phyloP scores from a whole-genome alignment of 306 rosid species.

The Trichosanthes truncata region DNA sequence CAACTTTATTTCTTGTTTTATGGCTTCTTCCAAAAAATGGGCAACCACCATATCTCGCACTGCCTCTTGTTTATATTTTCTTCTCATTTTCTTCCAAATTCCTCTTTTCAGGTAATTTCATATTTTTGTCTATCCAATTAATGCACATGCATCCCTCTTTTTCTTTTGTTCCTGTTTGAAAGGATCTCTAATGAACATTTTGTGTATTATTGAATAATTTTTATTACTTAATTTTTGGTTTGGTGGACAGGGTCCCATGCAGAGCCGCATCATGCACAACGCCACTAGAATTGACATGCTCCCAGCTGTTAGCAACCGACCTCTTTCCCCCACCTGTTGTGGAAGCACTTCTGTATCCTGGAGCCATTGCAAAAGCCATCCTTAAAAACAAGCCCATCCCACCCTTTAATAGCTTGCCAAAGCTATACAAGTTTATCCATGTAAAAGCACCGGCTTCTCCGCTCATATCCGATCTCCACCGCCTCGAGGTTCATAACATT shows the following conservation, averaged over 20 bases:
- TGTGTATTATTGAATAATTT: too few relatives aligned
- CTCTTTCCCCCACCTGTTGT: conserved; percentile 36
- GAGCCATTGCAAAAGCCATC: conserved; percentile 51
- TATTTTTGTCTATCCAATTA: too few relatives aligned
- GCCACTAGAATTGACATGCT: conserved; percentile 64
- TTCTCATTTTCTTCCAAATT: conserved; percentile 59
- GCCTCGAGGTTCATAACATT: conserved; percentile 52
- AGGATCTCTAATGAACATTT: not conserved
- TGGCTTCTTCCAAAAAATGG: conserved; percentile 70
- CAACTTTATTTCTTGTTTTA: not conserved
- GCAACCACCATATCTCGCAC: conserved; percentile 36
- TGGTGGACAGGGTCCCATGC: conserved; percentile 45
- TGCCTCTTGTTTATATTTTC: not conserved
- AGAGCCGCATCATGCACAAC: conserved; percentile 48
- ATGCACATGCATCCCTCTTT: too few relatives aligned
- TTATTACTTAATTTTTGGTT: too few relatives aligned
- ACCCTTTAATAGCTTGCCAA: conserved; percentile 26
- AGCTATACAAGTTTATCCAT: conserved; percentile 24
- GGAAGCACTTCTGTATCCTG: conserved; percentile 65
- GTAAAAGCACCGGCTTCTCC: conserved; percentile 19
- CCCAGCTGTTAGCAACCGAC: conserved; percentile 54
- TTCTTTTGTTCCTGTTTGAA: not conserved
- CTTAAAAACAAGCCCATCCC: conserved; percentile 26
- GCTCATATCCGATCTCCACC: conserved; percentile 41
- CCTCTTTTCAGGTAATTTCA: conserved; percentile 77